Conservation (phyloP, 139 green algal genomes). For the Chlamydomonas sphaeroides region DNA sequence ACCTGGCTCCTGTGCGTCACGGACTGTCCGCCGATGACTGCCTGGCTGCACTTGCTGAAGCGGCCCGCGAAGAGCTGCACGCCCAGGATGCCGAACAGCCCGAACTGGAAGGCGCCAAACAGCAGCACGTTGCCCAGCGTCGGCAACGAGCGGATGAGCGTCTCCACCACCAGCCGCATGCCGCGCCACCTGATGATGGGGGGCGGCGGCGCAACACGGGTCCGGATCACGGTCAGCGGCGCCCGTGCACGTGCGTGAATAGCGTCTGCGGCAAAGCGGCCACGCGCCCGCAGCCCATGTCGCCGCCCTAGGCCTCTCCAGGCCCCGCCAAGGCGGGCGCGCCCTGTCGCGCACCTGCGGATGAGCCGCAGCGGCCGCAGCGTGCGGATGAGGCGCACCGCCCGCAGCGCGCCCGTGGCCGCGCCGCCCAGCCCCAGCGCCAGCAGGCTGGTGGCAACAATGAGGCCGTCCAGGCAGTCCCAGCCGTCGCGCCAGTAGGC, state of each 20-base stretch:
- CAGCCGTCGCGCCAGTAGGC: constrained; percentile 64
- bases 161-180: constrained; percentile 51
- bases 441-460: constrained; percentile 44
- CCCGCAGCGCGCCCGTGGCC: neutral
- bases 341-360: neutral
- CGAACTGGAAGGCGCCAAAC: constrained; percentile 48
- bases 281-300: too few species aligned
- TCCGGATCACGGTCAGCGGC: too few species aligned
- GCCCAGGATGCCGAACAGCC: constrained; percentile 51
- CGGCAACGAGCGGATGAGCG: constrained; percentile 40
- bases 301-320: too few species aligned
- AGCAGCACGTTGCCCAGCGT: constrained; percentile 50
- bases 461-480: constrained; percentile 64
- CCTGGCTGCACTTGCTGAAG: constrained; percentile 5
- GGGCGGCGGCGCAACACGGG: too few species aligned
- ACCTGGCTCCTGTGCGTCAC: neutral
- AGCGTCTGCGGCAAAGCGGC: too few species aligned
- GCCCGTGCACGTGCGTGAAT: too few species aligned
- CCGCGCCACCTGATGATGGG: constrained; percentile 6
- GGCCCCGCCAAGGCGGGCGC: too few species aligned
- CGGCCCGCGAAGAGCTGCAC: constrained; percentile 54
- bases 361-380: constrained; percentile 62
- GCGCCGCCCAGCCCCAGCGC: neutral
- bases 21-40: neutral
- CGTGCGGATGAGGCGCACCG: constrained; percentile 47